Conservation (phyloP, 2,329 filamentous ascomycete species). For the Fusarium camptoceras region DNA sequence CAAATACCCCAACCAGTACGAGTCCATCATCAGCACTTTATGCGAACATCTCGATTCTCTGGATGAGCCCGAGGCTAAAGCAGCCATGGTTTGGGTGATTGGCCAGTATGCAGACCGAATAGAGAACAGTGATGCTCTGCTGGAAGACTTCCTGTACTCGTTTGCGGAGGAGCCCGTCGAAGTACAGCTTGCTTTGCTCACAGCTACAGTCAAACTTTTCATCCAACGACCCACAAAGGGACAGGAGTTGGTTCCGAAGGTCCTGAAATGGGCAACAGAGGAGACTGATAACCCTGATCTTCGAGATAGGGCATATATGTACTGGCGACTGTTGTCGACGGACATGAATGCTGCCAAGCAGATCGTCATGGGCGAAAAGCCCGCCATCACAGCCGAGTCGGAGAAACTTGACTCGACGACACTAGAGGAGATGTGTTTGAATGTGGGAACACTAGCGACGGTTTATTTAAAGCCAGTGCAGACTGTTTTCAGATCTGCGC, state of each 20-base stretch:
- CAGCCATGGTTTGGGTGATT: conserved; percentile 99
- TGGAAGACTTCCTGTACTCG: conserved; percentile 94
- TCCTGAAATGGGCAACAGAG: conserved; percentile 98
- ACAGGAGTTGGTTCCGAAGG: conserved; percentile 91
- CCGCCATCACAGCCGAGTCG: conserved; percentile 93
- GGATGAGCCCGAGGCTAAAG: conserved; percentile 97
- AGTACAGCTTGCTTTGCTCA: conserved; percentile 93
- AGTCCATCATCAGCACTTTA: conserved; percentile 94
- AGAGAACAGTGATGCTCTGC: conserved; percentile 91
- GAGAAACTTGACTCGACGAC: conserved; percentile 93
- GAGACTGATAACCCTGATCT: conserved; percentile 99
- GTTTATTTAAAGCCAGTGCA: conserved; percentile 98
- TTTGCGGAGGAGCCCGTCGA: conserved; percentile 96
- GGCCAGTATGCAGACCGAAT: conserved; percentile 97
- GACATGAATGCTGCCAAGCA: conserved; percentile 87
- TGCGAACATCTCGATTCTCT: conserved; percentile 97
- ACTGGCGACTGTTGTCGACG: conserved; percentile 95
- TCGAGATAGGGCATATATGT: conserved; percentile 97
- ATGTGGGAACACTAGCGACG: conserved; percentile 94
- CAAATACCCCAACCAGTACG: conserved; percentile 98
- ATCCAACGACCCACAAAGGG: conserved; percentile 96
- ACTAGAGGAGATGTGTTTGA: conserved; percentile 96
- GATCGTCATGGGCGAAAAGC: conserved; percentile 97
- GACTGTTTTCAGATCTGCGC: conserved; percentile 91
- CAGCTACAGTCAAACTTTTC: conserved; percentile 96